Evolutionary conservation across 495 filamentous ascomycete genomes (phyloP), one percentile per base, ranked within the genome.

Genomic region (Lophiotrema nucula): DNA sequence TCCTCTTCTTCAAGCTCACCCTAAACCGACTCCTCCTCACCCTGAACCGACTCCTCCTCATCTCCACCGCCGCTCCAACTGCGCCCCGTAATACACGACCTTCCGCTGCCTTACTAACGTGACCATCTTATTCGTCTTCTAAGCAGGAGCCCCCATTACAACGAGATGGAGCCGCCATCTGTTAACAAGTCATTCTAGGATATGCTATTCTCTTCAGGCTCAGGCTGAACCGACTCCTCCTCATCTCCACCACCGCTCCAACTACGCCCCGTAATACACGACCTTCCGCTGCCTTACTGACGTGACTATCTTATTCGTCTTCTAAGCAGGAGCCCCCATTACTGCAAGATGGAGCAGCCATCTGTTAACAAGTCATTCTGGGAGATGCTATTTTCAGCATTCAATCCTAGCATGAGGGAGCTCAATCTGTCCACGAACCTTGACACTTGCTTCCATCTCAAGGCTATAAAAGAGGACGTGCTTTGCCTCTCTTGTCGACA

Each of bases 21-120:
- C n/a, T n/a, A n/a, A n/a, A n/a, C n/a, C n/a, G n/a, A n/a, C n/a
- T n/a, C n/a, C n/a, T n/a, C n/a, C n/a, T n/a, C n/a, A n/a, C n/a
- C n/a, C n/a, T n/a, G n/a, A n/a, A n/a, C n/a, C n/a, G n/a, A n/a
- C n/a, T n/a, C n/a, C n/a, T n/a, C n/a, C 31, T 37, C 31, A n/a
- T n/a, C 31, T 37, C 39, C 39, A 43, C 39, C 39, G 39, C 39
- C 39, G 39, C 39, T 43, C 39, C 39, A 43, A 43, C 39, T 43
- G 11, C 39, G 39, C 39, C 39, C 39, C 39, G 39, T 19, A 43
- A 43, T 43, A 43, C 39, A 43, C 19, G 39, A 43, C 8, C 13
- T 43, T 43, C 39, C 39, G 39, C 39, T 43, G 8, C 10, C 10
- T 19, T 19, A 10, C 6, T 21, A 19, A 43, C 39, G 19, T 8